Evolutionary conservation across 805 yeast species (phyloP), one percentile per base, ranked within the genome.

Genomic region (Pichia heedii): DNA sequence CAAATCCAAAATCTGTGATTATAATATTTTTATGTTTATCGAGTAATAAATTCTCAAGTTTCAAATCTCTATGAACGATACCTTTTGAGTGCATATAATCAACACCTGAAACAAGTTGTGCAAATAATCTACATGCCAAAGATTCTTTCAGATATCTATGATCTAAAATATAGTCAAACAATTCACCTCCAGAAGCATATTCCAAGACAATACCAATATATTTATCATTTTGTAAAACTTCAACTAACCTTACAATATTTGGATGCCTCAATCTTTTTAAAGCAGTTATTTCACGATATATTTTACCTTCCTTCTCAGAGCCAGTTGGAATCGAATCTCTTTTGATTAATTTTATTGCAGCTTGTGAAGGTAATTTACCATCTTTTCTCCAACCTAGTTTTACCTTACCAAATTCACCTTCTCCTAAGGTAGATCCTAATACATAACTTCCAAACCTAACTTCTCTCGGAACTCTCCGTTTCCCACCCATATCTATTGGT

Each of bases 321-420:
- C 87, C 88, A 50, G 84, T 81, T 42, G 88, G 82, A n/a, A 93
- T 81, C 12, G 87, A 78, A 47, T 88, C 96, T 54, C 95, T 74
- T 55, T 89, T 79, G 46, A 93, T 87, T 49, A 93, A 76, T 58
- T 93, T 93, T 55, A 93, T 88, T 38, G 98, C 98, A 11, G 87
- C 95, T 65, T 88, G 94, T 33, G 82, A 74, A 3, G 87, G 82
- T 46, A 78, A 76, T 57, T 77, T 67, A 18, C 87, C 88, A 54
- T 80, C 89, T 60, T 84, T 85, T 47, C 95, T 73, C 97, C 97
- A 90, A 13, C 97, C 97, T 20, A 93, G 70, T 61, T 90, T 93
- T 46, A 93, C 98, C 63, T 93, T 90, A 46, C 98, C 98, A 63
- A 93, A 93, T 60, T 93, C 98, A 39, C 98, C 98, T 65, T 93